Evolutionary conservation across 192 early-diverging fungal genomes (phyloP).

Genomic region (Bifiguratus adelaidae): DNA sequence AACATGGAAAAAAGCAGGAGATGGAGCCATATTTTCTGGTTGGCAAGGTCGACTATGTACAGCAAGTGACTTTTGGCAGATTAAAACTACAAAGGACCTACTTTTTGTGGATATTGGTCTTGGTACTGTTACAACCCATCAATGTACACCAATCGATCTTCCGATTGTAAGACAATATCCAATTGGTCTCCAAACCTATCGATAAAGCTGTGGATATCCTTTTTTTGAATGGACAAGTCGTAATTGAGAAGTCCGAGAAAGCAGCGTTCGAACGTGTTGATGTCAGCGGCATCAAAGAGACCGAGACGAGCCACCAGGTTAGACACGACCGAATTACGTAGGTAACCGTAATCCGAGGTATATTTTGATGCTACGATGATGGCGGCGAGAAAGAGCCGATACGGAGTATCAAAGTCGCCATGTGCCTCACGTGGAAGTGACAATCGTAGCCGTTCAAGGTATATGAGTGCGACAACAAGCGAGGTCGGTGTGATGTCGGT

Average conservation of each 20-base stretch:
- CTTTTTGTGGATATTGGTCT: no score
- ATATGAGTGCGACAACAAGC: background rate
- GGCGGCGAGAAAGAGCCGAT: conserved; percentile 21
- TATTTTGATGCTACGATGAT: conserved; percentile 20
- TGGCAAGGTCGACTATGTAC: no score
- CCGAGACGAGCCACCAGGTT: no score
- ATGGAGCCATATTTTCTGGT: no score
- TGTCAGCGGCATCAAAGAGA: conserved; percentile 4
- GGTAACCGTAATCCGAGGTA: conserved; percentile 10
- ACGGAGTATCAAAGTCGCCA: conserved; percentile 20
- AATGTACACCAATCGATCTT: no score
- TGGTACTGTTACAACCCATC: no score
- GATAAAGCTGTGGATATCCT: conserved; percentile 31
- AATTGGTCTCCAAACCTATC: conserved; percentile 15
- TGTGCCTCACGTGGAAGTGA: background rate
- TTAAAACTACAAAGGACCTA: no score
- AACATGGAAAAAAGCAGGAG: no score
- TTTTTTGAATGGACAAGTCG: conserved; percentile 30
- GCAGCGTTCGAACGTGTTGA: conserved; percentile 23
- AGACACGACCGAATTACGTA: conserved; percentile 8
- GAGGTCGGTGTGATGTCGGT: background rate
- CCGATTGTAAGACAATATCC: conserved; percentile 25
- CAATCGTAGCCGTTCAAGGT: background rate
- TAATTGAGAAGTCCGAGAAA: conserved; percentile 13
- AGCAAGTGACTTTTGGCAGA: no score